Evolutionary conservation across 495 filamentous ascomycete genomes (phyloP).

Genomic region (Penicillium canariense): DNA sequence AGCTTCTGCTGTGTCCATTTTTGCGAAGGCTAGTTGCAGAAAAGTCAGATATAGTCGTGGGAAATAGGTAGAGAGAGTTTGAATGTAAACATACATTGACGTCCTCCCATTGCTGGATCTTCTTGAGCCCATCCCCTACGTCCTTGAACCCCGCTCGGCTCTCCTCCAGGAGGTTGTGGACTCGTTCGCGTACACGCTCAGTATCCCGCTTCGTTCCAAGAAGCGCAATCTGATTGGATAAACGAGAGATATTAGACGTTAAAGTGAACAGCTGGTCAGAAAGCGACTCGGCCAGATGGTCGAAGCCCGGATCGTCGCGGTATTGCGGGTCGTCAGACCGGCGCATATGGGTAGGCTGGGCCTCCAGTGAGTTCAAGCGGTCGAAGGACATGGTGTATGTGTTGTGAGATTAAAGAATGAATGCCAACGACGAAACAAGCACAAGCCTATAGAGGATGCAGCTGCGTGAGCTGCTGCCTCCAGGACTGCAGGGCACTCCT

Average conservation of each 20-base stretch:
- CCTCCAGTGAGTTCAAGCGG: constrained; percentile 77
- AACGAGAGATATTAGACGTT: constrained; percentile 77
- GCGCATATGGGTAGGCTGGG: constrained; percentile 68
- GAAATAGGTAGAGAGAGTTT: neutral
- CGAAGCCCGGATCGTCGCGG: constrained; percentile 90
- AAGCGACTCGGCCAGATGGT: constrained; percentile 71
- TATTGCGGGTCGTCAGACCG: constrained; percentile 69
- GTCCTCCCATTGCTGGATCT: constrained; percentile 85
- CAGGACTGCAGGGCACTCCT: constrained; percentile 32
- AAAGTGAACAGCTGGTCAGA: constrained; percentile 83
- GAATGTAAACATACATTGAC: constrained; percentile 66
- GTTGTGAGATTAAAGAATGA: constrained; percentile 3
- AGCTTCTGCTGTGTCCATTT: constrained; percentile 95
- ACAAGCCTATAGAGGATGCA: constrained; percentile 7
- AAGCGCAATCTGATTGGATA: constrained; percentile 76
- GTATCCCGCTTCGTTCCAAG: constrained; percentile 90
- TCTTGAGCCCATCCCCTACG: constrained; percentile 89
- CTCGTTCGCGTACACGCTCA: constrained; percentile 83
- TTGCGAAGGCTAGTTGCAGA: constrained; percentile 65
- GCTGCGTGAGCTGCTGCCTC: constrained; percentile 21
- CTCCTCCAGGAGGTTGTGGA: constrained; percentile 82
- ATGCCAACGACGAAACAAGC: constrained; percentile 6
- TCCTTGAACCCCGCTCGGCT: constrained; percentile 85
- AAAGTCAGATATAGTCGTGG: constrained; percentile 6
- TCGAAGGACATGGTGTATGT: constrained; percentile 78